A percentile compares a stretch with the other conserved stretches of the same genome.
These are phyloP conservation scores for Castanospermum australe DNA, from an alignment of 306 rosid genomes.

Conservation along the genomic window DNA sequence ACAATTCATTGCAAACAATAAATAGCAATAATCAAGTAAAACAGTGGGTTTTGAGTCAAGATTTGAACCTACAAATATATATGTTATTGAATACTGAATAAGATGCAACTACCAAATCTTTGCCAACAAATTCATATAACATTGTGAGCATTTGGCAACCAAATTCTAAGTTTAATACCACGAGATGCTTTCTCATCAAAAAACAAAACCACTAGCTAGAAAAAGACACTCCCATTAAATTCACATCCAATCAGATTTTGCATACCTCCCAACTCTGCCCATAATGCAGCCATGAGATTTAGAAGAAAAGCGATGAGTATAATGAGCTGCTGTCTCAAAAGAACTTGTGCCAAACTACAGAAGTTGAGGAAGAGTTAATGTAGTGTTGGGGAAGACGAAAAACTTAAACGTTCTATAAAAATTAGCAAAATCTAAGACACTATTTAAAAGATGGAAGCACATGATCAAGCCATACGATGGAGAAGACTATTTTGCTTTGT, in stretches of 20 bases:
- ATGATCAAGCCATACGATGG: neutral
- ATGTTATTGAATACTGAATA: neutral
- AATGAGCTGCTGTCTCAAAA: conserved; percentile 70
- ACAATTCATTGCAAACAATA: neutral
- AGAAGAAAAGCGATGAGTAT: conserved; percentile 71
- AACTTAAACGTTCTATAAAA: neutral
- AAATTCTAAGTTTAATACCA: neutral
- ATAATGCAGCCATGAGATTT: conserved; percentile 84
- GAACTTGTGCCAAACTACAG: conserved; percentile 77
- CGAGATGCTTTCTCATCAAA: neutral
- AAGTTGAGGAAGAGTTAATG: conserved; percentile 38
- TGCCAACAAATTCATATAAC: neutral
- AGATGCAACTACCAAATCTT: neutral
- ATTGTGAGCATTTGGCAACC: neutral
- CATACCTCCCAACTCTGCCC: conserved; percentile 92
- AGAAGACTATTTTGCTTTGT: neutral
- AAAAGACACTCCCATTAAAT: conserved; percentile 2
- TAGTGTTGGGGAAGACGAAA: conserved; percentile 23
- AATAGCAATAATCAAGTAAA: neutral
- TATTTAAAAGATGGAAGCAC: conserved; percentile 22
- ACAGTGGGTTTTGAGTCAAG: neutral
- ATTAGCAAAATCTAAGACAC: conserved; percentile 1
- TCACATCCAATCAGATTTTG: conserved; percentile 13
- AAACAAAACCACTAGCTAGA: conserved; percentile 1
- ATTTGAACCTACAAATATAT: neutral